Conservation (phyloP, 805 yeast species). For the Helenozyma rhizophorensis region DNA sequence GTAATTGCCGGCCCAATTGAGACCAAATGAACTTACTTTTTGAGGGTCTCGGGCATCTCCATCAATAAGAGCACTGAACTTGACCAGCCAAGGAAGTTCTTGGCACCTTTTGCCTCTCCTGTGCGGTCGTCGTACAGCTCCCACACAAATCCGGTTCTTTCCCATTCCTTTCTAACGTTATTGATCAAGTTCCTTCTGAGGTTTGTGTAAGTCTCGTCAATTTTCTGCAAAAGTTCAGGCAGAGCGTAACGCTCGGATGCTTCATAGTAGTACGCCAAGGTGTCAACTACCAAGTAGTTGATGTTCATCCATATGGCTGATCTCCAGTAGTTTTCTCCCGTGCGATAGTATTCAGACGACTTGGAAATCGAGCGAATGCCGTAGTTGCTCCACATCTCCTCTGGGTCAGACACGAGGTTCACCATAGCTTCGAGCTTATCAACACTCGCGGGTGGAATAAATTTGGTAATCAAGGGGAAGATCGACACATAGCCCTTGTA, state of each 20-base stretch:
- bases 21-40: too few species aligned
- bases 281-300: constrained; percentile 76
- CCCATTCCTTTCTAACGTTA: constrained; percentile 69
- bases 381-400: constrained; percentile 67
- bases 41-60: constrained; percentile 63
- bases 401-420: constrained; percentile 59
- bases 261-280: constrained; percentile 52
- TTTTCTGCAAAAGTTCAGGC: constrained; percentile 34
- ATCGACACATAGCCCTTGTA: constrained; percentile 84
- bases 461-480: constrained; percentile 76
- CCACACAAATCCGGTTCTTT: constrained; percentile 76
- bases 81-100: constrained; percentile 94
- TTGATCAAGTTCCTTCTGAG: constrained; percentile 64
- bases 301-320: constrained; percentile 92
- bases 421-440: constrained; percentile 49
- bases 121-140: constrained; percentile 81
- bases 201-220: constrained; percentile 40
- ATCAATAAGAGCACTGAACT: constrained; percentile 74
- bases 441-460: constrained; percentile 46
- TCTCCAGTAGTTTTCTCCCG: constrained; percentile 92
- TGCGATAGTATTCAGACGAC: constrained; percentile 58
- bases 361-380: constrained; percentile 83
- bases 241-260: constrained; percentile 26
- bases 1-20: too few species aligned
- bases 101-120: constrained; percentile 77